Evolutionary conservation across 108 stramenopile species (phyloP).

Genomic region (Nitzschia sp.): DNA sequence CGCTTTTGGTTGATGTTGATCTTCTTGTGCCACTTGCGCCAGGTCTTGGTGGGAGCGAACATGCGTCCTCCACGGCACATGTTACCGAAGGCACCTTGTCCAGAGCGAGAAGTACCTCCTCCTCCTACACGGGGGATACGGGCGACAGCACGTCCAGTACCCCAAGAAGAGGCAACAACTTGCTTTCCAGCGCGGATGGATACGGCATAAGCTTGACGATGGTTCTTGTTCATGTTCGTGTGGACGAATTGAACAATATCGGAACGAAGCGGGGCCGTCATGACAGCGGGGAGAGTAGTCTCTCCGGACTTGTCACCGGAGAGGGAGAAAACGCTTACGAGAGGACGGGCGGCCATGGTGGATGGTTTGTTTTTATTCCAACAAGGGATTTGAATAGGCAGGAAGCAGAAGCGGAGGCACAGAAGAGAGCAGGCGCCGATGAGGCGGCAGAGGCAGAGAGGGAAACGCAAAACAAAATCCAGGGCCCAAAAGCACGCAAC

Average conservation of each 20-base stretch:
- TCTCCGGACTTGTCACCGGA: conserved; percentile 86
- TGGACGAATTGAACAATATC: conserved; percentile 99
- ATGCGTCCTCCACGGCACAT: conserved; percentile 98
- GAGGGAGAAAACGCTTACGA: conserved; percentile 94
- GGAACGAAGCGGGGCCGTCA: conserved; percentile 98
- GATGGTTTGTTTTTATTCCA: not conserved
- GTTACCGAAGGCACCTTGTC: conserved; percentile 99
- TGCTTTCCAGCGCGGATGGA: conserved; percentile 94
- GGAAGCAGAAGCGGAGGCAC: no score
- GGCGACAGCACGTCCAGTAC: conserved; percentile 99
- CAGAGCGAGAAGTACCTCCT: conserved; percentile 98
- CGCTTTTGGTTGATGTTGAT: conserved; percentile 95
- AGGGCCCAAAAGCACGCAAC: not conserved
- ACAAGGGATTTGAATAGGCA: no score
- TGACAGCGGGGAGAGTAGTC: conserved; percentile 93
- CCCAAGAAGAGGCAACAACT: conserved; percentile 96
- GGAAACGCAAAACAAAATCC: no score
- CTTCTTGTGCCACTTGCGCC: conserved; percentile 99
- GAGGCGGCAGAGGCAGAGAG: no score
- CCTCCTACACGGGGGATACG: conserved; percentile 99
- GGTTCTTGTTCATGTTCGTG: conserved; percentile 99
- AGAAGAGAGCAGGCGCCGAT: no score
- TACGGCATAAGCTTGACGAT: conserved; percentile 98
- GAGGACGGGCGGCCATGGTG: conserved; percentile 93
- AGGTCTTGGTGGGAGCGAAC: conserved; percentile 99